Evolutionary conservation across 768 basidiomycete species (phyloP).

Genomic region (Hebeloma cylindrosporum): DNA sequence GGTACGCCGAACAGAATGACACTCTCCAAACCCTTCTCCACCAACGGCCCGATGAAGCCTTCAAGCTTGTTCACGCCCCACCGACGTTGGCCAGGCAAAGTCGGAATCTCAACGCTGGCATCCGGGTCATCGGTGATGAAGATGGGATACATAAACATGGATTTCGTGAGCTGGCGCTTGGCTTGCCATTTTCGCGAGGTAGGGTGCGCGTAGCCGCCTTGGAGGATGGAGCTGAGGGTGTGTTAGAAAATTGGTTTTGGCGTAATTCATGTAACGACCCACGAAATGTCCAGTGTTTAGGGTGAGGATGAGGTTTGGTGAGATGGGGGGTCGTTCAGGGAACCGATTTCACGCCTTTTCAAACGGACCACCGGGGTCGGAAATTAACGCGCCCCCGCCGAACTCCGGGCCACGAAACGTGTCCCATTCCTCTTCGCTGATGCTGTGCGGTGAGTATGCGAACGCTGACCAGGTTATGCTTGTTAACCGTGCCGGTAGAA

Average conservation of each 20-base stretch:
- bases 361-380: constrained; percentile 2
- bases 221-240: constrained; percentile 62
- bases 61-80: constrained; percentile 97
- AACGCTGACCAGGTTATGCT: no score
- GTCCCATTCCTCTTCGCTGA: constrained; percentile 16
- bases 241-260: not conserved
- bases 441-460: constrained; percentile 9
- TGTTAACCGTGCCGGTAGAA: no score
- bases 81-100: constrained; percentile 82
- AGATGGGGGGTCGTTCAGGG: no score
- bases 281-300: constrained; percentile 23
- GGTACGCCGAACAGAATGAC: constrained; percentile 97
- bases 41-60: constrained; percentile 81
- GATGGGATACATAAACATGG: constrained; percentile 99
- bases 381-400: no score
- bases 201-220: constrained; percentile 94
- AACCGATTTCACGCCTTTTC: no score
- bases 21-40: constrained; percentile 85
- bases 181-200: constrained; percentile 87
- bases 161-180: constrained; percentile 74
- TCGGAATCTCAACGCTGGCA: constrained; percentile 72
- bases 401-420: constrained; percentile 20
- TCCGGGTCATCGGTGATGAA: constrained; percentile 96
- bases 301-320: no score
- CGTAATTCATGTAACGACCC: not conserved